Percentiles rank a stretch among this genome's conserved stretches.
Conservation (phyloP, 1,284 basidiomycete genomes). For the Melampsora larici-populina region DNA sequence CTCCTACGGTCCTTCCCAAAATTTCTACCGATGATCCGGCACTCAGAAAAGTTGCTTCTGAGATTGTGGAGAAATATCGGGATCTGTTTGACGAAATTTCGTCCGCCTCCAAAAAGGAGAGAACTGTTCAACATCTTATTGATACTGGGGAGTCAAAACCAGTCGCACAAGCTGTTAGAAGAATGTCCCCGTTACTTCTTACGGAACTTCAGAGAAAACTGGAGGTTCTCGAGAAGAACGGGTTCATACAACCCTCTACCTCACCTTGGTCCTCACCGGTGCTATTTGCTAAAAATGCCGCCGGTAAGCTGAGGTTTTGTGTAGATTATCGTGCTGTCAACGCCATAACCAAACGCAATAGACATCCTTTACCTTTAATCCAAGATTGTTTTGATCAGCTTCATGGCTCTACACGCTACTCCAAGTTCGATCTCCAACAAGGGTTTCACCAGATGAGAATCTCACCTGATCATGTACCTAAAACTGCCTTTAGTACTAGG, state of each 20-base stretch:
- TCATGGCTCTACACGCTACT: constrained; percentile 1
- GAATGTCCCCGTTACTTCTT: neutral
- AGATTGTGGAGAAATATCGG: neutral
- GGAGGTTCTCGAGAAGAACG: neutral
- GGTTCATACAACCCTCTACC: constrained; percentile 18
- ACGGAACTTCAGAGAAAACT: neutral
- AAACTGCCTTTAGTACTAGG: constrained; percentile 10
- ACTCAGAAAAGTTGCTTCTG: neutral
- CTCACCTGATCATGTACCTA: neutral
- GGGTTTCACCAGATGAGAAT: constrained; percentile 16
- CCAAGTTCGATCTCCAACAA: constrained; percentile 29
- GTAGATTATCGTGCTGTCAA: constrained; percentile 10
- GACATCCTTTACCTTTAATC: constrained; percentile 14
- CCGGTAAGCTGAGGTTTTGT: constrained; percentile 1
- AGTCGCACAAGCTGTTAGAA: neutral
- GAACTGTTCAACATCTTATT: constrained; percentile 2
- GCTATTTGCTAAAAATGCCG: neutral
- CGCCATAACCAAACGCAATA: constrained; percentile 19
- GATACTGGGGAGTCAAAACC: neutral
- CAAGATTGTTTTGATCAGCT: constrained; percentile 20
- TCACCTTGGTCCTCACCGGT: constrained; percentile 2
- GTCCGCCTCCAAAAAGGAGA: neutral
- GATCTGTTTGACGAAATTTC: neutral
- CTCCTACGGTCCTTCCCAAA: neutral
- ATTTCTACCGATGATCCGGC: neutral